Evolutionary conservation across 2,329 filamentous ascomycete species (phyloP), one percentile per base, ranked within the genome.

Genomic region (Alternaria consortialis): DNA sequence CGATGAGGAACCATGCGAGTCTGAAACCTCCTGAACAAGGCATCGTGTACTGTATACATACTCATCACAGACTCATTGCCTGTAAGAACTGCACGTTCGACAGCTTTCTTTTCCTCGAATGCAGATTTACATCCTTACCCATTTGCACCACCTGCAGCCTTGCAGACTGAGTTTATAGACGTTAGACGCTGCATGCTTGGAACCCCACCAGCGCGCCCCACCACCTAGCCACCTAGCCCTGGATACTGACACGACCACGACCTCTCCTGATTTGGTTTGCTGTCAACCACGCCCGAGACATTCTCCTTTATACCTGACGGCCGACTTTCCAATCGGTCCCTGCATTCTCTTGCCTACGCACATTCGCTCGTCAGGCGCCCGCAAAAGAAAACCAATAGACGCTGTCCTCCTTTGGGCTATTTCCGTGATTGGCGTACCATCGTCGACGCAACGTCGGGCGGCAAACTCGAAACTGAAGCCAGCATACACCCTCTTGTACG

Each of bases 381-480:
- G 69, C 52, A 74, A 75, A 67, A 61, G 66, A 71, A 75, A 75
- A 67, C 73, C 76, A 77, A 77, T 78, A 79, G 70, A 76, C 74
- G 75, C 76, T 73, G 76, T 74, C 72, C 73, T 75, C 67, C 69
- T 76, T 65, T 61, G 62, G 64, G 68, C 64, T 66, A 57, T 66
- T 57, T 65, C 68, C 66, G 70, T 78, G 74, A 78, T 78, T 79
- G 76, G 77, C 70, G 74, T 74, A 61, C 68, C 70, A 66, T 66
- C 66, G 61, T 65, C 67, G 69, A 74, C 72, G 67, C 72, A 73
- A 69, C 70, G 66, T 74, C 64, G 71, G 72, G 76, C 75, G 75
- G 70, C 75, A 78, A 76, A 72, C 65, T 68, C 71, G 71, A 76
- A 71, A 74, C 70, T 65, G 40, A 66, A 57, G 47, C 64, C 65